Base-by-base conservation (phyloP, 768 basidiomycete species). In the Astraeus odoratus region DNA sequence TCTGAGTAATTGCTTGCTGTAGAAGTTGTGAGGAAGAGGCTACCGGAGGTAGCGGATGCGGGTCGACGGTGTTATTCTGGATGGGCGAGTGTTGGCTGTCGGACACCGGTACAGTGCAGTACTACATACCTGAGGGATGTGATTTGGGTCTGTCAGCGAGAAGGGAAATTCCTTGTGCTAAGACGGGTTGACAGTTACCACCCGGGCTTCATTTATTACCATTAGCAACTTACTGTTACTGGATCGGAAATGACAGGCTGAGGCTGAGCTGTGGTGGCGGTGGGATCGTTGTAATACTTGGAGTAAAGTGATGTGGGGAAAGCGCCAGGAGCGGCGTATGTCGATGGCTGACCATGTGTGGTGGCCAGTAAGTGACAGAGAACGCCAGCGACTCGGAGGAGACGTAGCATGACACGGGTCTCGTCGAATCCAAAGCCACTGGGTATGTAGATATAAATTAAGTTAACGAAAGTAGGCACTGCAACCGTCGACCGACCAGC, bases 181-280 rank as follows among this genome's bases (percentile, higher is more conserved):
- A 43, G 47, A 49, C 39, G 36, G 34, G 10, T 33, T 39, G 27
- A 20, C 19, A 18, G 30, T 53, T 16, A 48, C 22, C 18, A 19
- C 5, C 5, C 29, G 22, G 10, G 0, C 33, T 16, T 8, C 55
- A 49, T 45, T 42, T 15, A 26, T 10, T 27, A n/a, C 16, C 8
- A 19, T 26, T 41, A 5, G 27, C 6, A 5, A 44, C 63, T 40
- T 41, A 84, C 85, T 22, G 74, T 73, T 25, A 86, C 75, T 8
- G 83, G 80, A 57, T 88, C 85, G 12, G 83, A 76, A 29, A 88
- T 74, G 47, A 86, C 72, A n/a, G 85, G 86, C 62, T 88, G 86
- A 3, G 78, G 78, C 57, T 88, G 86, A 1, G 72, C 77, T 10
- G 75, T 74, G 2, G 86, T 87, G 25, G 76, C 80, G 1, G 83